A percentile compares a stretch with the other conserved stretches of the same genome.
These are phyloP conservation scores for Arthrinium puccinioides DNA, from an alignment of 2,329 filamentous ascomycete genomes.

Conservation along the genomic window DNA sequence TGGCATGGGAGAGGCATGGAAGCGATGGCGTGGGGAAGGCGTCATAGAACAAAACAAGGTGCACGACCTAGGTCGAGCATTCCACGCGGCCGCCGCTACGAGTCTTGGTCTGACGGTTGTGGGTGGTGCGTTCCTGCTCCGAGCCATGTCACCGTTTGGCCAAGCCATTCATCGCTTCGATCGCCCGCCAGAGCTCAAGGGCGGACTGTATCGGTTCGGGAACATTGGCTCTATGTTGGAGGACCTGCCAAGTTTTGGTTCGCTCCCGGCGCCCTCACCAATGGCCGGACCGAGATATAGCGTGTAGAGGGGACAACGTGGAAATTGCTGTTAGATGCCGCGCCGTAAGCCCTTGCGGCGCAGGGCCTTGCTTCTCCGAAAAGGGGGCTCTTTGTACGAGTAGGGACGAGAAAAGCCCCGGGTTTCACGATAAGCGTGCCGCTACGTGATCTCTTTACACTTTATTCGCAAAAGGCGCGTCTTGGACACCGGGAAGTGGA, in stretches of 20 bases:
- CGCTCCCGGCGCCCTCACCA: background rate
- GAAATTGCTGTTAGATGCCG: constrained; percentile 7
- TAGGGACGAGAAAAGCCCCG: too few relatives aligned
- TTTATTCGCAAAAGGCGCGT: too few relatives aligned
- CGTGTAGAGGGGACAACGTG: constrained; percentile 6
- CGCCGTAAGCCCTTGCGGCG: too few relatives aligned
- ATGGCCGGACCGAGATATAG: constrained; percentile 4
- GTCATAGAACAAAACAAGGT: constrained; percentile 17
- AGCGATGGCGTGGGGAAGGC: constrained; percentile 24
- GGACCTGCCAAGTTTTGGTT: constrained; percentile 11
- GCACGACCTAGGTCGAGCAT: constrained; percentile 18
- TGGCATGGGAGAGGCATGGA: constrained; percentile 24
- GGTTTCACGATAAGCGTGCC: too few relatives aligned
- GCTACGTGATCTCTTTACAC: too few relatives aligned
- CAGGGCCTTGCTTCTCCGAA: too few relatives aligned
- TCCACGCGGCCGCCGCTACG: constrained; percentile 29
- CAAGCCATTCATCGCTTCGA: constrained; percentile 35
- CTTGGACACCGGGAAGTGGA: too few relatives aligned
- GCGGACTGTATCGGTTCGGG: constrained; percentile 34
- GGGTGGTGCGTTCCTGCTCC: constrained; percentile 33
- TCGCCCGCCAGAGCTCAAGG: constrained; percentile 14
- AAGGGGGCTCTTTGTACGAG: too few relatives aligned
- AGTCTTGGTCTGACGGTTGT: constrained; percentile 21
- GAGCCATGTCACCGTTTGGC: constrained; percentile 36
- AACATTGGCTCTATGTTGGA: constrained; percentile 39